Conservation (phyloP, 306 rosid genomes). For the Senna siamea region DNA sequence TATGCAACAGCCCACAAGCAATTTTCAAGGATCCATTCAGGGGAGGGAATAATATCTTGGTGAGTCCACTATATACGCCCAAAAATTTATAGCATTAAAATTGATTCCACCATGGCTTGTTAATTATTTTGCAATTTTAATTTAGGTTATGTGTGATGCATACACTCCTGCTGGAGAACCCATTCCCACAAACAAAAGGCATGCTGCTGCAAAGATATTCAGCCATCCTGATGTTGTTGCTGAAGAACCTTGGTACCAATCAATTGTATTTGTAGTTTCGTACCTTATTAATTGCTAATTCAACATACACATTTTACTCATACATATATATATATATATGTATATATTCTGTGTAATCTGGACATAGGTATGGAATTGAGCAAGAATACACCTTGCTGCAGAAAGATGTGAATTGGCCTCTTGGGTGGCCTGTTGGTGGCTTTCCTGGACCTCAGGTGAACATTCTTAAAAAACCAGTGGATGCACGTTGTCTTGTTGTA, state of each 20-base stretch:
- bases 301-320: too few species aligned
- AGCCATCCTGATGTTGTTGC: conserved; percentile 65
- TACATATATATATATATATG: too few species aligned
- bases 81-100: too few species aligned
- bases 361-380: conserved; percentile 81
- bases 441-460: conserved; percentile 87
- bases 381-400: conserved; percentile 95
- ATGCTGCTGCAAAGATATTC: conserved; percentile 67
- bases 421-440: conserved; percentile 93
- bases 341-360: too few species aligned
- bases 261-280: too few species aligned
- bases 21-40: conserved; percentile 92
- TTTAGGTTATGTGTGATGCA: conserved; percentile 72
- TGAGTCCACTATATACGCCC: too few species aligned
- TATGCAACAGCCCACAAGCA: conserved; percentile 78
- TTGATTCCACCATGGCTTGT: too few species aligned
- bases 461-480: too few species aligned
- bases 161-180: conserved; percentile 74
- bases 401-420: conserved; percentile 76
- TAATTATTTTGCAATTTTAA: background rate
- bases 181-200: conserved; percentile 73
- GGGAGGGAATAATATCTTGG: conserved; percentile 80
- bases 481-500: too few species aligned
- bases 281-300: too few species aligned
- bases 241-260: conserved; percentile 65